Evolutionary conservation across 768 basidiomycete species (phyloP), one percentile per base, ranked within the genome.

Genomic region (Pholiota molesta): DNA sequence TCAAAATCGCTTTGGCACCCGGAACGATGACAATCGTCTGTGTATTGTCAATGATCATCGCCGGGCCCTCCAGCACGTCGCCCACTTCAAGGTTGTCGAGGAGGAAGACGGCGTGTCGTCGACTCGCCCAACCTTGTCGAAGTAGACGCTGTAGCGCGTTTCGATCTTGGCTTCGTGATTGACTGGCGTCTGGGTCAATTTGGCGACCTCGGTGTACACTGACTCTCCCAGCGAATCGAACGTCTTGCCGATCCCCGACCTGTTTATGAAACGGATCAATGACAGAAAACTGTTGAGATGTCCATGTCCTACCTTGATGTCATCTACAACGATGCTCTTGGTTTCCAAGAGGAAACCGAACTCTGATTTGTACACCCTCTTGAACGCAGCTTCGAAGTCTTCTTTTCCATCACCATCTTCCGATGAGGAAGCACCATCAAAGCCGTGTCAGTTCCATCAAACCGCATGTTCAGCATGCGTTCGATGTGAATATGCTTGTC

Each of bases 41-140:
- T 21, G 96, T 98, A 66, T 93, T 81, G 74, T 99, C 96, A 68
- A 97, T 92, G 63, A 99, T 90, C 85, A 98, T 90, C 37, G 95
- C 94, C 9, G 97, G 95, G 8, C 96, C 97, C 47, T 83, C 75
- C 28, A 97, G 78, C 42, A 80, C 77, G 60, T 94, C 90, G 3
- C 95, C 95, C 13, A 87, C 77, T 0, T 77, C 78, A 60, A 98
- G 74, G 14, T 78, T 76, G 45, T 85, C 85, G 62, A 98, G 76
- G 67, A 88, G 69, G 73, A 82, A 97, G 26, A 98, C 90, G 95
- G 95, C 0, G 92, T 92, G 62, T 92, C 82, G 40, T 85, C 75
- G 39, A 93, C 83, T 21, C 95, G 81, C 3, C 94, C 92, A 2
- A 90, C 71, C 52, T 81, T 83, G 72, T 94, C 92, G 69, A 95